Evolutionary conservation across 2,329 filamentous ascomycete genomes (phyloP).

Genomic region (Achaetomium macrosporum): DNA sequence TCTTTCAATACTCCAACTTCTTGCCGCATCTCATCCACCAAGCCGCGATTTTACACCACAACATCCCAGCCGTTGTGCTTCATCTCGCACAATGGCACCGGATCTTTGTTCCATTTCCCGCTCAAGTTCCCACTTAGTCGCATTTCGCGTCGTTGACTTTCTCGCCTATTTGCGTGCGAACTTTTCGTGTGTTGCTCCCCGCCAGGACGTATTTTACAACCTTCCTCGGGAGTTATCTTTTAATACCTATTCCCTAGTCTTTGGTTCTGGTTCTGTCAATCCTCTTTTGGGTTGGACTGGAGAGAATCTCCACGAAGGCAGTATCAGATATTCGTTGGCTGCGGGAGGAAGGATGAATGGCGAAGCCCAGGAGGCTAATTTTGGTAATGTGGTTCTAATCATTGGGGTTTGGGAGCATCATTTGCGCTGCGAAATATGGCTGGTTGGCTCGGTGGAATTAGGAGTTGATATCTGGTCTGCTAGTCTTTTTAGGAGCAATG

Average conservation of each 20-base stretch:
- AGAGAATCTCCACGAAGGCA: not conserved
- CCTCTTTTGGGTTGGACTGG: not conserved
- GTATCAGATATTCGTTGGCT: slow-evolving; percentile 14
- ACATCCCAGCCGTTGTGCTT: slow-evolving; percentile 42
- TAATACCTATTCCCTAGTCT: slow-evolving; percentile 25
- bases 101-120: slow-evolving; percentile 29
- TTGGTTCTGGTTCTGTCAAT: slow-evolving; percentile 4
- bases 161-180: slow-evolving; percentile 30
- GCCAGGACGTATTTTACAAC: slow-evolving; percentile 8
- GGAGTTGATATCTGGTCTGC: slow-evolving; percentile 13
- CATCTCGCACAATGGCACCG: slow-evolving; percentile 55
- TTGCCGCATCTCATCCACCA: slow-evolving; percentile 33
- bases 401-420: slow-evolving; percentile 13
- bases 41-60: slow-evolving; percentile 52
- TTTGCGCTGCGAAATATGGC: slow-evolving; percentile 11
- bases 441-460: slow-evolving; percentile 20
- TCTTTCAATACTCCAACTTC: slow-evolving; percentile 27
- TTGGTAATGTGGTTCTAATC: slow-evolving; percentile 26
- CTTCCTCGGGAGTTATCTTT: slow-evolving; percentile 8
- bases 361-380: slow-evolving; percentile 26
- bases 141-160: slow-evolving; percentile 19
- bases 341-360: slow-evolving; percentile 24
- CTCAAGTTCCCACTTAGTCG: slow-evolving; percentile 26
- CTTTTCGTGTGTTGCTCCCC: slow-evolving; percentile 19
- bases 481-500: slow-evolving; percentile 10